phyloP scores from a whole-genome alignment of 2,329 filamentous ascomycete species.

The Blastomyces percursus region DNA sequence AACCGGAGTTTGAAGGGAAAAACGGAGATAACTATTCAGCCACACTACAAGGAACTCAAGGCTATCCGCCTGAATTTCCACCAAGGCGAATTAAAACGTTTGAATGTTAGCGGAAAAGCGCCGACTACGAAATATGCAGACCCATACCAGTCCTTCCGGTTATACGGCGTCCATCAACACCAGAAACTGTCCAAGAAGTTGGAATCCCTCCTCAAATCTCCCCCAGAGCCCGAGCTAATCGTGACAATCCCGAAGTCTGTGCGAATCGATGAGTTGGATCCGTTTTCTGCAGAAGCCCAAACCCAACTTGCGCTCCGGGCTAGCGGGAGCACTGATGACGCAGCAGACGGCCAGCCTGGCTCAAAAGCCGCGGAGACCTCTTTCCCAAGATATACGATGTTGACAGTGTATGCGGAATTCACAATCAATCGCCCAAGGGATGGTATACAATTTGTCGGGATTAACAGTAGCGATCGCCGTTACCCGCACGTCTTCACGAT shows the following conservation, averaged over 20 bases:
- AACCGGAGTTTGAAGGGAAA: constrained; percentile 63
- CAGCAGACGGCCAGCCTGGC: constrained; percentile 27
- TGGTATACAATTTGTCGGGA: constrained; percentile 82
- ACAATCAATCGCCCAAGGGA: constrained; percentile 64
- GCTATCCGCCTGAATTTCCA: constrained; percentile 51
- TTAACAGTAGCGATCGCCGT: constrained; percentile 64
- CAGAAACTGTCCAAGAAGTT: constrained; percentile 62
- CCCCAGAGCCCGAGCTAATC: constrained; percentile 46
- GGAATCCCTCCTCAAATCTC: constrained; percentile 44
- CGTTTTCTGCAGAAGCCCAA: constrained; percentile 40
- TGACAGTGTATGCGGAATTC: constrained; percentile 65
- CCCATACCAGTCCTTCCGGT: constrained; percentile 39
- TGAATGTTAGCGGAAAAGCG: constrained; percentile 38
- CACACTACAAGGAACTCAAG: constrained; percentile 45
- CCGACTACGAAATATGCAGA: constrained; percentile 31
- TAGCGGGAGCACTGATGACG: constrained; percentile 26
- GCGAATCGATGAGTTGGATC: constrained; percentile 51
- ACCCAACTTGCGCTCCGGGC: constrained; percentile 35
- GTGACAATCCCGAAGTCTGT: constrained; percentile 51
- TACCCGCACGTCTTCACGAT: constrained; percentile 90
- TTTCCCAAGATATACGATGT: constrained; percentile 44
- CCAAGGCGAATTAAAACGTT: constrained; percentile 47
- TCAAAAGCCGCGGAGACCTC: constrained; percentile 29
- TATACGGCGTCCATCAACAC: constrained; percentile 58
- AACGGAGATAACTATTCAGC: constrained; percentile 70